These are phyloP conservation scores for Kurtzmaniella natalensis DNA, from an alignment of 1,139 yeast genomes.

Conservation along the genomic window DNA sequence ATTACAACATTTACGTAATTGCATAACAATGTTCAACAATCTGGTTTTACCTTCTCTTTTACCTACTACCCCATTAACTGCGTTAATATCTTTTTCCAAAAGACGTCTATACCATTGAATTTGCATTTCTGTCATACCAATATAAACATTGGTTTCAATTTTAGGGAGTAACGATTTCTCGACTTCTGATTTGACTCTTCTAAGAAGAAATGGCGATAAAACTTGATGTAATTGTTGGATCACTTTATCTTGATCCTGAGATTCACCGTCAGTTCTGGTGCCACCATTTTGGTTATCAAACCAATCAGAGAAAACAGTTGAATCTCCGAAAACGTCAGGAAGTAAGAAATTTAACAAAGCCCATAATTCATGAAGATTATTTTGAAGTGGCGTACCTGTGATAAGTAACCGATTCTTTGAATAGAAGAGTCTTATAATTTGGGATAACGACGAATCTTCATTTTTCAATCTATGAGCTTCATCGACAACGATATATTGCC, in stretches of 20 bases:
- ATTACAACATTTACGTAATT: slow-evolving; percentile 76
- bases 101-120: slow-evolving; percentile 70
- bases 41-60: slow-evolving; percentile 74
- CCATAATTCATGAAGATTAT: slow-evolving; percentile 77
- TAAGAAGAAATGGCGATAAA: slow-evolving; percentile 65
- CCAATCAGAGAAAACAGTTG: slow-evolving; percentile 74
- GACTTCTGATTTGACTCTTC: slow-evolving; percentile 76
- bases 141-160: slow-evolving; percentile 66
- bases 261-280: slow-evolving; percentile 24
- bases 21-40: slow-evolving; percentile 76
- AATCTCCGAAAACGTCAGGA: slow-evolving; percentile 76
- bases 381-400: slow-evolving; percentile 81
- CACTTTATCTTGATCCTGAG: slow-evolving; percentile 45
- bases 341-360: slow-evolving; percentile 69
- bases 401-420: slow-evolving; percentile 66
- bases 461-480: slow-evolving; percentile 82
- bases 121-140: slow-evolving; percentile 76
- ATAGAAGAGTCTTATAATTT: slow-evolving; percentile 69
- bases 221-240: slow-evolving; percentile 89
- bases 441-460: slow-evolving; percentile 70
- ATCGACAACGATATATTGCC: slow-evolving; percentile 75
- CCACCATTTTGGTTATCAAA: slow-evolving; percentile 30
- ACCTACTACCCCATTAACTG: slow-evolving; percentile 76
- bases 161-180: slow-evolving; percentile 75
- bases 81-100: slow-evolving; percentile 76